phyloP scores from a whole-genome alignment of 768 basidiomycete species.

The Kwoniella bestiolae region DNA sequence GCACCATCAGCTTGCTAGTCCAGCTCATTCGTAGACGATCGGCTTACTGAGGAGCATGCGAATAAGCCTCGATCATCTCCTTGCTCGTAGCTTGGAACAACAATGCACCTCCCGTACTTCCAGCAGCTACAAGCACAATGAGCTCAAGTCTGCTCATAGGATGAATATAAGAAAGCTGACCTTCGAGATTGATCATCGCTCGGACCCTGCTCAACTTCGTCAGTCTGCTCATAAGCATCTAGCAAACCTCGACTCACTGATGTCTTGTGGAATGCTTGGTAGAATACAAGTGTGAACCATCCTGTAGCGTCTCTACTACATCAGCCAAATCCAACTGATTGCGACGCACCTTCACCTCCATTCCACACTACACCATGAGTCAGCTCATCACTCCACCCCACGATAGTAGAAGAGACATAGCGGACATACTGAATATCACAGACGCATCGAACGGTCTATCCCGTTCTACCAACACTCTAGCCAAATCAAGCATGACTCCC shows the following conservation, averaged over 20 bases:
- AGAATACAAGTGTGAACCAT: constrained; percentile 89
- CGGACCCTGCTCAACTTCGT: constrained; percentile 65
- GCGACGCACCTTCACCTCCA: constrained; percentile 69
- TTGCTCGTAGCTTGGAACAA: constrained; percentile 95
- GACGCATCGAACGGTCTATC: constrained; percentile 76
- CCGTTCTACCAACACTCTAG: constrained; percentile 71
- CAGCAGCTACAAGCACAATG: constrained; percentile 66
- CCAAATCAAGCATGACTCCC: constrained; percentile 88
- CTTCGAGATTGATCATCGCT: constrained; percentile 88
- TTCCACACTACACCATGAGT: constrained; percentile 73
- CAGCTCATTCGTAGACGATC: not conserved
- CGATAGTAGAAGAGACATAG: not conserved
- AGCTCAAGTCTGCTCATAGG: not conserved
- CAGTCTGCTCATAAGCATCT: not conserved
- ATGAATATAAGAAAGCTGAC: constrained; percentile 56
- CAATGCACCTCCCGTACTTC: constrained; percentile 81
- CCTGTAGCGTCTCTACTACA: constrained; percentile 78
- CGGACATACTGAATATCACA: constrained; percentile 75
- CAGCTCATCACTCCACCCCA: not conserved
- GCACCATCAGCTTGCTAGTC: not conserved
- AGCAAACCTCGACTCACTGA: constrained; percentile 63
- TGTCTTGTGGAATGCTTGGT: constrained; percentile 76
- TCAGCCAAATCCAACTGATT: constrained; percentile 9
- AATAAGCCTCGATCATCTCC: constrained; percentile 91
- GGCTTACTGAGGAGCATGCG: constrained; percentile 73